phyloP scores from a whole-genome alignment of 148 eudicot species.

The Amaranthus hypochondriacus region DNA sequence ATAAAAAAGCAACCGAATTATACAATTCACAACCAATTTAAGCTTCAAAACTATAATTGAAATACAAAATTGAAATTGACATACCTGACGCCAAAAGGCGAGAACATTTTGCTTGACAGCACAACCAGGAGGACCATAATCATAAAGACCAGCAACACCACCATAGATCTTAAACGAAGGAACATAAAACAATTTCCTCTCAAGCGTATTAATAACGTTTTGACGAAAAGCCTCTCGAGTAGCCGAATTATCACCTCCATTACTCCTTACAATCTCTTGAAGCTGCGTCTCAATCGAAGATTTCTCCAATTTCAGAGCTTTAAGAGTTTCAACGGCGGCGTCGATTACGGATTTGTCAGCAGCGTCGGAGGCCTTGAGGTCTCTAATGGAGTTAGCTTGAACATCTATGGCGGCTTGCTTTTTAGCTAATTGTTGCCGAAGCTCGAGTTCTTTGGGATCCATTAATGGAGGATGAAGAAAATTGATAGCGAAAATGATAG shows the following conservation, averaged over 20 bases:
- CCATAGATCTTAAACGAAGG: conserved; percentile 86
- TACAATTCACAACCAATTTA: background rate
- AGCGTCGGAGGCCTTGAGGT: conserved; percentile 30
- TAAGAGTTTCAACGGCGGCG: conserved; percentile 36
- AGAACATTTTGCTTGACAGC: conserved; percentile 92
- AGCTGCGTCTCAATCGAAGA: conserved; percentile 24
- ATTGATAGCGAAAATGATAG: too few species aligned
- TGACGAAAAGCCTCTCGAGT: conserved; percentile 54
- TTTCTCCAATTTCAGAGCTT: conserved; percentile 38
- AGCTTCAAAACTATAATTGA: background rate
- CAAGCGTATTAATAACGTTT: conserved; percentile 65
- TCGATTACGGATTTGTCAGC: conserved; percentile 30
- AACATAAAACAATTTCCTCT: conserved; percentile 67
- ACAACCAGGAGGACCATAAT: conserved; percentile 95
- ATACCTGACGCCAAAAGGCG: conserved; percentile 92
- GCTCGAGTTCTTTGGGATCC: conserved; percentile 27
- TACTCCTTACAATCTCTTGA: conserved; percentile 16
- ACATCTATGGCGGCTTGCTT: conserved; percentile 38
- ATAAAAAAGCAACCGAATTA: background rate
- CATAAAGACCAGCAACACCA: conserved; percentile 88
- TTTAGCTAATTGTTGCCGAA: conserved; percentile 33
- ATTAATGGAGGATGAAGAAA: background rate
- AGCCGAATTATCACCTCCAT: conserved; percentile 7
- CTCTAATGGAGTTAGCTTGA: conserved; percentile 34
- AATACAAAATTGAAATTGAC: background rate